These are phyloP conservation scores for Trypanosoma platydactyli DNA, from an alignment of 208 protist genomes.

Conservation along the genomic window DNA sequence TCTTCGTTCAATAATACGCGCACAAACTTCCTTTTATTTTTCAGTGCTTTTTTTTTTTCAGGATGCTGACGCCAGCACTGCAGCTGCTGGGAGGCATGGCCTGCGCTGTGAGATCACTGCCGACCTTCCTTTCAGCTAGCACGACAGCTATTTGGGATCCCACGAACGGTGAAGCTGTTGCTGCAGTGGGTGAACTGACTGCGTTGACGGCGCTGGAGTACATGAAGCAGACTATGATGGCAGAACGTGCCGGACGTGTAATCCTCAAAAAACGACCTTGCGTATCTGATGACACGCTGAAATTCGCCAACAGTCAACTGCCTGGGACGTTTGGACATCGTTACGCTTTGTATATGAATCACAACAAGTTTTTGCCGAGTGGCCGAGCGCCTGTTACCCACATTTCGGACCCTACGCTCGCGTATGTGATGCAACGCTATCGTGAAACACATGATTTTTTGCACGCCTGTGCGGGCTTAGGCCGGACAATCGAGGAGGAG, in stretches of 20 bases:
- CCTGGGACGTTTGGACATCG: slow-evolving; percentile 66
- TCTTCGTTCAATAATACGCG: too few relatives aligned
- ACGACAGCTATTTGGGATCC: slow-evolving; percentile 65
- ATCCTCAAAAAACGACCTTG: slow-evolving; percentile 61
- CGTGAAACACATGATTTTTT: slow-evolving; percentile 88
- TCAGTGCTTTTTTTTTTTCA: slow-evolving; percentile 13
- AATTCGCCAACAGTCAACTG: slow-evolving; percentile 42
- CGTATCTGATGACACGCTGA: slow-evolving; percentile 62
- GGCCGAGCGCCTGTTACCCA: slow-evolving; percentile 61
- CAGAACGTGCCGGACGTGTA: slow-evolving; percentile 53
- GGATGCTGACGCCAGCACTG: slow-evolving; percentile 17
- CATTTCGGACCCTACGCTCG: slow-evolving; percentile 67
- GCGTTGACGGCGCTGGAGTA: slow-evolving; percentile 57
- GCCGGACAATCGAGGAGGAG: slow-evolving; percentile 85
- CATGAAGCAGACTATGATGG: slow-evolving; percentile 81
- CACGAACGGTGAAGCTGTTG: slow-evolving; percentile 55
- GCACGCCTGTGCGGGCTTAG: slow-evolving; percentile 60
- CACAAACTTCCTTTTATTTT: too few relatives aligned
- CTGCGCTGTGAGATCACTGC: slow-evolving; percentile 30
- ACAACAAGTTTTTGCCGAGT: slow-evolving; percentile 75
- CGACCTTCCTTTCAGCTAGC: slow-evolving; percentile 57
- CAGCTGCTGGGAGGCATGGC: slow-evolving; percentile 33
- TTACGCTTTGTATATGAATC: slow-evolving; percentile 80
- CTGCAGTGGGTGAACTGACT: slow-evolving; percentile 76
- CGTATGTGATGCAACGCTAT: slow-evolving; percentile 87